Base-by-base conservation (phyloP, 2,329 filamentous ascomycete species). In the Beauveria brongniartii region DNA sequence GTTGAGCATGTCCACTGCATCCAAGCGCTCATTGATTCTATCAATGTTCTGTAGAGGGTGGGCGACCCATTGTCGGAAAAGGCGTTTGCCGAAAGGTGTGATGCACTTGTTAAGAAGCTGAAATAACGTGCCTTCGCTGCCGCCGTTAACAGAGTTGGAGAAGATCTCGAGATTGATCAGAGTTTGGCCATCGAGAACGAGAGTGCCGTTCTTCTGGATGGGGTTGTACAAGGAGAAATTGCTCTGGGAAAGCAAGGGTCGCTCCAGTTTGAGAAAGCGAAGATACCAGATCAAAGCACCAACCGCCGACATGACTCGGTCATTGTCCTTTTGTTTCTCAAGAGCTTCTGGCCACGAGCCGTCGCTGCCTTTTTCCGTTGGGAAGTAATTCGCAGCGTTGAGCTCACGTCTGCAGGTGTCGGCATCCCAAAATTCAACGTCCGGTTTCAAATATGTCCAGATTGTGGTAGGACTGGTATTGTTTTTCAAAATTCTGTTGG, bases 131-230 rank as follows among this genome's bases (percentile, higher is more conserved):
- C 94, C 94, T 44, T 96, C 89, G 0, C 81, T 72, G 16, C 91
- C 86, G 8, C 92, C 93, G 69, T 97, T 93, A 65, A 89, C 91
- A 0, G 88, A 92, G 73, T 99, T 99, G 67, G 91, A 84, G 67
- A 99, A 99, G 5, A 99, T 84, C 71, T 99, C 94, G n/a, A 99
- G 85, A 69, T 99, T 99, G 78, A 96, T 95, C 67, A 99, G 80
- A 24, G 92, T 97, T 71, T 99, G 94, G 0, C 94, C 94, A 68
- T 99, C 94, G 1, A 99, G 82, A 10, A 99, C 89, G 50, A 99
- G 78, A 34, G 91, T 97, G 14, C 92, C 91, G 70, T 97, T 96
- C 69, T 89, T 89, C 61, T 85, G 84, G 56, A 99, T 97, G 0
- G 94, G 94, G 70, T 89, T 92, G 72, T 99, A 99, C 81, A 86